A percentile compares a stretch with the other conserved stretches of the same genome.
Evolutionary conservation across 257 asterid genomes (phyloP).

Genomic region (Petrea volubilis): DNA sequence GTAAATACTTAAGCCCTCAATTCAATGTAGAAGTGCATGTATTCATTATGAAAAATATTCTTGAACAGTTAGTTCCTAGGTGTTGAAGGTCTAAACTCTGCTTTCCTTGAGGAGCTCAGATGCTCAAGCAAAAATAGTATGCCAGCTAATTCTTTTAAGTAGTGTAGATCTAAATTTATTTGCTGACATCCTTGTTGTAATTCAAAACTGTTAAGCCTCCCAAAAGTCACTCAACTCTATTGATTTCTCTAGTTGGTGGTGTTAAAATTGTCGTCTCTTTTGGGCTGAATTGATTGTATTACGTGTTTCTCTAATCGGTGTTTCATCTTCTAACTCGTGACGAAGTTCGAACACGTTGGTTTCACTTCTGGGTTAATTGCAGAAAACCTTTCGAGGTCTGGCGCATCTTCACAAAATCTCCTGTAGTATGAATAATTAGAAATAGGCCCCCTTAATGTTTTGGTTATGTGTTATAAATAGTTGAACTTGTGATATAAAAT

Average conservation of each 20-base stretch:
- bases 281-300: background rate
- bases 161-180: conserved; percentile 11
- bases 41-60: background rate
- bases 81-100: conserved; percentile 16
- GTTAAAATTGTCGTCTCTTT: background rate
- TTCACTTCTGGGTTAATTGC: too few species aligned
- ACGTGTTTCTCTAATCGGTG: too few species aligned
- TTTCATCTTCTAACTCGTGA: too few species aligned
- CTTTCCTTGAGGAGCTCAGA: background rate
- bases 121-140: background rate
- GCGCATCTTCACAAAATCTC: too few species aligned
- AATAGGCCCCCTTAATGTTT: too few species aligned
- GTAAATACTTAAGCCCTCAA: conserved; percentile 14
- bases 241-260: background rate
- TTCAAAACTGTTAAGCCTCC: conserved; percentile 4
- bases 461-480: too few species aligned
- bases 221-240: background rate
- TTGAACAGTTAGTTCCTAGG: conserved; percentile 1
- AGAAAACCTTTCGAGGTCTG: too few species aligned
- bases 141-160: conserved; percentile 4
- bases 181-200: conserved; percentile 9
- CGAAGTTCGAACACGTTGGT: too few species aligned
- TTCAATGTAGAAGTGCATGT: conserved; percentile 16
- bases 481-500: too few species aligned
- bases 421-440: too few species aligned